Base-by-base conservation (phyloP, 768 basidiomycete species). In the Lepiota subincarnata region DNA sequence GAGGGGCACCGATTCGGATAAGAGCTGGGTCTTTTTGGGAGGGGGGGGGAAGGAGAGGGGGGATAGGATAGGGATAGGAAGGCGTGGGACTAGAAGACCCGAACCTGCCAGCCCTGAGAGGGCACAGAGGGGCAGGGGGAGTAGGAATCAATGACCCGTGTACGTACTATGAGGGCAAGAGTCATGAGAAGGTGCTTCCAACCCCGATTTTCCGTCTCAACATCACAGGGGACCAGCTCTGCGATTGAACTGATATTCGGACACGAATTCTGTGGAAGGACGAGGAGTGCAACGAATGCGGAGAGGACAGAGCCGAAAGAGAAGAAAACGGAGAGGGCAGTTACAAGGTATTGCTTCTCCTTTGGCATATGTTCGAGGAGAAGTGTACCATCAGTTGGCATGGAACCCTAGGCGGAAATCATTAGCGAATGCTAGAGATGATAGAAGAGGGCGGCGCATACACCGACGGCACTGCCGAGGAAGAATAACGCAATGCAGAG, bases 361-460 rank as follows among this genome's bases (percentile, higher is more conserved):
- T 86, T 83, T 2, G 96, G 96, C 75, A 98, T 84, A 61, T 97
- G 93, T 62, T 99, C 96, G 7, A 93, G 76, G 19, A 93, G 79
- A 3, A 96, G 81, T 0, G 93, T 98, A 5, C 95, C 94, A 60
- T 98, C 96, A 0, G 95, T 98, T 0, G 95, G 95, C 92, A 98
- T 96, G 39, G 92, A 87, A 37, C 94, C 87, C 91, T 94, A 53
- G 39, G 39, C 16, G 24, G 45, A 16, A 37, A 34, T 22, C 19
- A 37, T 28, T 43, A 41, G 34, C 28, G 26, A 43, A 22, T 14
- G 53, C 6, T 31, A n/a, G 18, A 41, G 12, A 18, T 12, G 31
- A 39, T 48, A 31, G 36, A 53, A 39, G 31, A n/a, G 16, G 13
- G 11, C 14, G n/a, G 37, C 36, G 71, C 84, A 69, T 70, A 91